Conservation (phyloP, 2,329 filamentous ascomycete species). For the Epichloe scottii region DNA sequence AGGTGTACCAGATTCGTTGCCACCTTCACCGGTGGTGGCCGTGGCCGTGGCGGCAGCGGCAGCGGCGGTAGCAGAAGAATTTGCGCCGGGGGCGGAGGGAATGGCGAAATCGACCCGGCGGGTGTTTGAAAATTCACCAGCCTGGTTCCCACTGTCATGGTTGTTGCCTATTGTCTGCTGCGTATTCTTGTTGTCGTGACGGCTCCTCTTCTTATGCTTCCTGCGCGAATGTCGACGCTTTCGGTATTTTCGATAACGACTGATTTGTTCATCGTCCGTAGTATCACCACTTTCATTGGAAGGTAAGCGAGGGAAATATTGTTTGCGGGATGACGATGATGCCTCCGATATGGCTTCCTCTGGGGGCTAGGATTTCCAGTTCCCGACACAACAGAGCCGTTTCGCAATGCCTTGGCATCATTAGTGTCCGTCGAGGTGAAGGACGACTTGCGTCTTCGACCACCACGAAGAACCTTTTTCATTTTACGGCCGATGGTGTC, state of each 20-base stretch:
- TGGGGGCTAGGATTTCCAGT: conserved; percentile 19
- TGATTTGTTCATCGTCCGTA: conserved; percentile 30
- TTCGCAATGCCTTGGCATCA: conserved; percentile 21
- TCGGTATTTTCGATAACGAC: conserved; percentile 21
- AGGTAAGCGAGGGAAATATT: conserved; percentile 23
- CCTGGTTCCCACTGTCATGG: conserved; percentile 16
- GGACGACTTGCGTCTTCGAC: conserved; percentile 66
- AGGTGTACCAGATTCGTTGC: conserved; percentile 11
- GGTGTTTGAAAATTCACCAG: conserved; percentile 18
- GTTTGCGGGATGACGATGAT: conserved; percentile 23
- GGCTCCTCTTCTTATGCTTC: conserved; percentile 24
- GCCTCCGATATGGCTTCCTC: conserved; percentile 29
- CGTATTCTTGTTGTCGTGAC: conserved; percentile 31
- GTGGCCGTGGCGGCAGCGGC: conserved; percentile 15
- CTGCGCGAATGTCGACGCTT: conserved; percentile 18
- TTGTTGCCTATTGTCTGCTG: conserved; percentile 16
- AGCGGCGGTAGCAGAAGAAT: conserved; percentile 11
- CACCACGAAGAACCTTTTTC: conserved; percentile 59
- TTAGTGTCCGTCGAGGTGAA: conserved; percentile 51
- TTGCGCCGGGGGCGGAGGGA: conserved; percentile 9
- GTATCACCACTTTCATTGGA: conserved; percentile 31
- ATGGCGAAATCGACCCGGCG: conserved; percentile 48
- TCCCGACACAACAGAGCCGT: conserved; percentile 27
- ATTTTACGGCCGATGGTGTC: conserved; percentile 62
- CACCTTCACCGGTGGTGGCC: conserved; percentile 14